Evolutionary conservation across 2,329 filamentous ascomycete genomes (phyloP).

Genomic region (Neoarthrinium moseri): DNA sequence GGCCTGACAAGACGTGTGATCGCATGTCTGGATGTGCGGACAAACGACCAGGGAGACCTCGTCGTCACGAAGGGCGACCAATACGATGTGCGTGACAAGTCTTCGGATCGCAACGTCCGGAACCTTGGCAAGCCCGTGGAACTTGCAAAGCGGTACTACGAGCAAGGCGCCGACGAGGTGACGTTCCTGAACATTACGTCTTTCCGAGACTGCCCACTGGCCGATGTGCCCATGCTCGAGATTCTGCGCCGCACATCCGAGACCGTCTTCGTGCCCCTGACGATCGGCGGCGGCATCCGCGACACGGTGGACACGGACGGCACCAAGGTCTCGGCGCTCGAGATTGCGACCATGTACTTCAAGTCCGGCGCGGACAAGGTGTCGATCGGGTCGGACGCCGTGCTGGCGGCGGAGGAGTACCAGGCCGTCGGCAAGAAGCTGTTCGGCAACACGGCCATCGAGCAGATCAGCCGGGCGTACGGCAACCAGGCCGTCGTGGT

Average conservation of each 20-base stretch:
- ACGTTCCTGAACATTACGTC: conserved; percentile 98
- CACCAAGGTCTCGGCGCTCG: conserved; percentile 80
- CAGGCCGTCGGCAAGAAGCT: conserved; percentile 68
- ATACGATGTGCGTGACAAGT: conserved; percentile 95
- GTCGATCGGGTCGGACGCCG: conserved; percentile 92
- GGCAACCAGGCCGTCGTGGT: conserved; percentile 97
- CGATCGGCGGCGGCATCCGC: conserved; percentile 91
- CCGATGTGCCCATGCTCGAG: conserved; percentile 94
- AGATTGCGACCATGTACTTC: conserved; percentile 97
- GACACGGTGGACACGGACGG: conserved; percentile 90
- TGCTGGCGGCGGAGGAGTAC: conserved; percentile 89
- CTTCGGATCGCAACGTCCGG: conserved; percentile 65
- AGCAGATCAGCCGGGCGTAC: conserved; percentile 91
- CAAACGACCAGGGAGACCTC: conserved; percentile 91
- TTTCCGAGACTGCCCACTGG: conserved; percentile 91
- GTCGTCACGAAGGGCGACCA: conserved; percentile 99
- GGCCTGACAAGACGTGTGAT: conserved; percentile 92
- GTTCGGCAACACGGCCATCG: conserved; percentile 84
- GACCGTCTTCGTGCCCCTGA: conserved; percentile 93
- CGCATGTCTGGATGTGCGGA: conserved; percentile 91
- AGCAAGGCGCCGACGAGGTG: conserved; percentile 93
- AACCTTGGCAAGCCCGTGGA: conserved; percentile 97
- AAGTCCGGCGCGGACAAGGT: conserved; percentile 96
- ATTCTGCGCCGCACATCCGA: conserved; percentile 81
- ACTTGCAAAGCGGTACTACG: conserved; percentile 90